Conservation (phyloP, 2,329 filamentous ascomycete species). For the Coleophoma crateriformis region DNA sequence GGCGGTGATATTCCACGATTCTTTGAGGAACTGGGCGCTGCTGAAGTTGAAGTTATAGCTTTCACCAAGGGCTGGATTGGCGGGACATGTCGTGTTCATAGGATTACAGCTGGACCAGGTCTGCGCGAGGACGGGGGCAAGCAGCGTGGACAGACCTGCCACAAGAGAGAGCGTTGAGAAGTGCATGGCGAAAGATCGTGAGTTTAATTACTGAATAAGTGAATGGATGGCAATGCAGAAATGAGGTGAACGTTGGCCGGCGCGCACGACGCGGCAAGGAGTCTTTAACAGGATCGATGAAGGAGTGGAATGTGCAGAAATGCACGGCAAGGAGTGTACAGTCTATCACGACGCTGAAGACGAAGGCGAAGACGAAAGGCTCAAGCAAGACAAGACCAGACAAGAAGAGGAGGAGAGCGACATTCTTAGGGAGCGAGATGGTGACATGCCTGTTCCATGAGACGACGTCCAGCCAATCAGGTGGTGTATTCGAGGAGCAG, state of each 20-base stretch:
- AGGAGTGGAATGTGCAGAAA: conserved; percentile 7
- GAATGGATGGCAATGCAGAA: not conserved
- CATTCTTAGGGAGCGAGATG: not conserved
- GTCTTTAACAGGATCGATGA: not conserved
- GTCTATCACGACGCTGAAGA: not conserved
- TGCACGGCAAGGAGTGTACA: not conserved
- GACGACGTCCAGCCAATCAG: not conserved
- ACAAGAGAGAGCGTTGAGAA: conserved; percentile 15
- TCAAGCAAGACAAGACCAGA: not conserved
- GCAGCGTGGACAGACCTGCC: conserved; percentile 7
- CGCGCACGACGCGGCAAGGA: no score
- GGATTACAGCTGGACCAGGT: conserved; percentile 77
- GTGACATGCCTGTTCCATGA: not conserved
- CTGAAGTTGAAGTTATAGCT: conserved; percentile 61
- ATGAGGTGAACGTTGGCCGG: no score
- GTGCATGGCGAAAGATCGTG: conserved; percentile 16
- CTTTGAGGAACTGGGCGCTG: conserved; percentile 40
- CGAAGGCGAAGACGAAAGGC: not conserved
- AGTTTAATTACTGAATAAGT: conserved; percentile 1
- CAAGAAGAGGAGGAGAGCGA: not conserved
- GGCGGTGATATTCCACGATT: conserved; percentile 64
- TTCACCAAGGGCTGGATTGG: conserved; percentile 65
- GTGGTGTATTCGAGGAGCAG: not conserved
- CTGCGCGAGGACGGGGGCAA: conserved; percentile 57
- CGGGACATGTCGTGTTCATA: conserved; percentile 61